A percentile compares a stretch with the other conserved stretches of the same genome.
Evolutionary conservation across 2,329 filamentous ascomycete genomes (phyloP).

Genomic region (Fusarium citri): DNA sequence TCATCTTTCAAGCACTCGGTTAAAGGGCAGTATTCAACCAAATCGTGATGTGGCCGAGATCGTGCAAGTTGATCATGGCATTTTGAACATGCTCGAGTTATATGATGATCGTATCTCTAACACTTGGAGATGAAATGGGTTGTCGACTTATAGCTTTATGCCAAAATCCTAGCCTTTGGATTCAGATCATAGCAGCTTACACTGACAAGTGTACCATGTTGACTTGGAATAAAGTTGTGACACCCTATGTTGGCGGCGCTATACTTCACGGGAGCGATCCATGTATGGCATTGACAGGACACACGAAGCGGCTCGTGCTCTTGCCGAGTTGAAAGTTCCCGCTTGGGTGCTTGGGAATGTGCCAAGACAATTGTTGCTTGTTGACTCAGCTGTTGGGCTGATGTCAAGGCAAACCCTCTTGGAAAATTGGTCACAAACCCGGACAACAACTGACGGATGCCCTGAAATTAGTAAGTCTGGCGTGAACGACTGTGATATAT

Average conservation of each 20-base stretch:
- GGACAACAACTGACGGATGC: background rate
- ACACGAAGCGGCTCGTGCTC: constrained; percentile 29
- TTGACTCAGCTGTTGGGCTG: background rate
- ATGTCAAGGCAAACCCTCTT: constrained; percentile 9
- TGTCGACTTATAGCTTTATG: background rate
- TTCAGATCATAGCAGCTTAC: background rate
- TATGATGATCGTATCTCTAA: background rate
- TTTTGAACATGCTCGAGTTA: background rate
- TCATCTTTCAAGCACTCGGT: background rate
- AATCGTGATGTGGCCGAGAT: background rate
- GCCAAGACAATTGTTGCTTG: constrained; percentile 24
- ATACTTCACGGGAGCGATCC: constrained; percentile 9
- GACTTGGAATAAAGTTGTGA: constrained; percentile 1
- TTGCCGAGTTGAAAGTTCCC: constrained; percentile 11
- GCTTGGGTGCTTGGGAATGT: constrained; percentile 35
- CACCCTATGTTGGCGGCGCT: constrained; percentile 14
- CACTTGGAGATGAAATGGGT: background rate
- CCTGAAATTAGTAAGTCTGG: background rate
- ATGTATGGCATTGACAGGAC: constrained; percentile 19
- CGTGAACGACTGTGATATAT: background rate
- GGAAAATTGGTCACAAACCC: background rate
- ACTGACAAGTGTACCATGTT: background rate
- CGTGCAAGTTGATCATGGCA: background rate
- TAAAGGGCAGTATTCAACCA: background rate
- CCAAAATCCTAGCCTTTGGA: background rate